Evolutionary conservation across 2,329 filamentous ascomycete genomes (phyloP), one percentile per base, ranked within the genome.

Genomic region (Nothopassalora personata): DNA sequence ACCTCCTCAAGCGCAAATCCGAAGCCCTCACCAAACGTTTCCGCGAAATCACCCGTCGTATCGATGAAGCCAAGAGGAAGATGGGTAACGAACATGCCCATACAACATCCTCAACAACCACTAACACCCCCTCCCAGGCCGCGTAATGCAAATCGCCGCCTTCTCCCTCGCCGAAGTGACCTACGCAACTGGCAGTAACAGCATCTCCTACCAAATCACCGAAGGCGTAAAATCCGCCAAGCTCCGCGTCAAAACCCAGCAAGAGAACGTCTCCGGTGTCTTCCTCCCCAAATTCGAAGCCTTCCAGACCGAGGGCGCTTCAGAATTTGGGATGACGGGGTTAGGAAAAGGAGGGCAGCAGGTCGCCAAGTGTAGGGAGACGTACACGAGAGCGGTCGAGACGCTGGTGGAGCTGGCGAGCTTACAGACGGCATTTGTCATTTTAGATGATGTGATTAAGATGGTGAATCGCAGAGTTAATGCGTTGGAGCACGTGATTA

Each of bases 51-150:
- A 97, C 94, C 53, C 86, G 87, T 74, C 89, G 94, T 72, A 99
- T 99, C 76, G 93, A 99, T 79, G 94, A 99, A 76, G 94, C 94
- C 46, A 99, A 99, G 78, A 89, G 92, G 69, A 99, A 99, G 81
- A 99, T 99, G 93, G 94, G 94, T 43, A 43, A 43, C 39, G n/a
- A 43, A 23, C 23, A 23, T 23, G 2, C 2, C 23, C 23, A 23
- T 23, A 23, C 23, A 23, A 23, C 23, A 23, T 23, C 23, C 23
- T 23, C 23, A 3, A 43, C 9, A 15, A 2, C 15, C n/a, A 18
- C 39, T 43, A 3, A 43, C n/a, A n/a, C 8, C 4, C 18, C 8
- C 39, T 8, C 7, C 15, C 13, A 43, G 39, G 39, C 59, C 86
- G 93, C 34, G 94, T 99, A 39, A 99, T 99, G 94, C 93, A 97